Evolutionary conservation across 495 filamentous ascomycete species (phyloP).

Genomic region (Letharia columbiana): DNA sequence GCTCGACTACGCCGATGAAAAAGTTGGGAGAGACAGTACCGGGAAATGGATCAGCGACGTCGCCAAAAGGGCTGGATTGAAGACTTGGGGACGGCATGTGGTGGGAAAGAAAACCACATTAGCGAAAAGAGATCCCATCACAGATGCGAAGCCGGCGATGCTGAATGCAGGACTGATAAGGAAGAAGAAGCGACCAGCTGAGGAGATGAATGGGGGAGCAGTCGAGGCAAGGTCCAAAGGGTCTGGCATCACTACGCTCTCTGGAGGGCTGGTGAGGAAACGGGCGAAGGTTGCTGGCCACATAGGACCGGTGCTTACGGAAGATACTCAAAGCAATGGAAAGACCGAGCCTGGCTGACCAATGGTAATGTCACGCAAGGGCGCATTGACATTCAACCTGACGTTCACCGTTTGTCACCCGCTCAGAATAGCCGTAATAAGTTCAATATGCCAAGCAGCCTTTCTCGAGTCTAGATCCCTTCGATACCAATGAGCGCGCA

Average conservation of each 20-base stretch:
- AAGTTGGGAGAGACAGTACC: conserved; percentile 61
- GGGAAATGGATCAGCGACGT: conserved; percentile 62
- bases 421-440: neutral
- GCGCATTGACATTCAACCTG: neutral
- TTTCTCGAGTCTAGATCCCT: neutral
- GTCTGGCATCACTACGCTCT: conserved; percentile 49
- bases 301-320: neutral
- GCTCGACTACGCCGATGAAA: conserved; percentile 68
- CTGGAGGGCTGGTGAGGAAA: conserved; percentile 49
- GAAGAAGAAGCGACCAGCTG: conserved; percentile 39
- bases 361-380: neutral
- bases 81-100: conserved; percentile 48
- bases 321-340: conserved; percentile 4
- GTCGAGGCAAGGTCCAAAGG: conserved; percentile 22
- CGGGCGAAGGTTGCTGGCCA: conserved; percentile 8
- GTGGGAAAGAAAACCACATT: conserved; percentile 33
- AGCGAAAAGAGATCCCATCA: neutral
- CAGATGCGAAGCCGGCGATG: conserved; percentile 24
- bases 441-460: neutral
- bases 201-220: conserved; percentile 29
- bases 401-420: neutral
- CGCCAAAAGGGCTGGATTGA: conserved; percentile 41
- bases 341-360: conserved; percentile 1
- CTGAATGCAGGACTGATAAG: conserved; percentile 42
- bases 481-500: neutral